Base-by-base conservation (phyloP, 1,284 basidiomycete species). In the Schizophyllum amplum region DNA sequence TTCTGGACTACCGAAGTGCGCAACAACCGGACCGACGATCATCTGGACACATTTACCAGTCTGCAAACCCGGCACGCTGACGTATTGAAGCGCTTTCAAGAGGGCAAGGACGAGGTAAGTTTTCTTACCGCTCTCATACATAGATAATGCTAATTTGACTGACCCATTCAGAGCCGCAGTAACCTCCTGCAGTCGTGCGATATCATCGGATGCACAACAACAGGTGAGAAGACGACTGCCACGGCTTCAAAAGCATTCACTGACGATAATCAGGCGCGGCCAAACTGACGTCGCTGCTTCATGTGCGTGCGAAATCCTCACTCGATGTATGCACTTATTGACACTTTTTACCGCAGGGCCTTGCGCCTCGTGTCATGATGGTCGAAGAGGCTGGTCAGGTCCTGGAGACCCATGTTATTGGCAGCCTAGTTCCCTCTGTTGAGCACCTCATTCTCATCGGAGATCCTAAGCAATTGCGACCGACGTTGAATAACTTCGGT, bases 381-480 rank as follows among this genome's bases (percentile, higher is more conserved):
- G 78, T 86, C 1, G 83, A 86, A 66, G 88, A 90, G 65, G 87
- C 87, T 0, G 88, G 88, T 0, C 87, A 90, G 69, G 86, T 90
- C 0, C 74, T 90, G 13, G 88, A 90, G 68, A 82, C 87, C 1
- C 87, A 90, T 62, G 72, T 87, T 9, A 65, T 89, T 0, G 80
- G 79, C 1, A 79, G 74, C 52, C 73, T 88, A 1, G 83, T 85
- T 2, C 80, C 79, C 0, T 82, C 80, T 1, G 73, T 84, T 0
- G 73, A 84, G 56, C 84, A 87, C 50, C 70, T 87, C 21, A 84
- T 89, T 53, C 71, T 82, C 47, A 86, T 89, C 24, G 87, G 87
- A 0, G 87, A 89, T 61, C 86, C 87, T 1, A 71, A 79, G 2
- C 87, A 90, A 67, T 73, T 90, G 1, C 78, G 85, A 2, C 87